These are phyloP conservation scores for Phytophthora uliginosa DNA, from an alignment of 352 stramenopile species.

Conservation along the genomic window DNA sequence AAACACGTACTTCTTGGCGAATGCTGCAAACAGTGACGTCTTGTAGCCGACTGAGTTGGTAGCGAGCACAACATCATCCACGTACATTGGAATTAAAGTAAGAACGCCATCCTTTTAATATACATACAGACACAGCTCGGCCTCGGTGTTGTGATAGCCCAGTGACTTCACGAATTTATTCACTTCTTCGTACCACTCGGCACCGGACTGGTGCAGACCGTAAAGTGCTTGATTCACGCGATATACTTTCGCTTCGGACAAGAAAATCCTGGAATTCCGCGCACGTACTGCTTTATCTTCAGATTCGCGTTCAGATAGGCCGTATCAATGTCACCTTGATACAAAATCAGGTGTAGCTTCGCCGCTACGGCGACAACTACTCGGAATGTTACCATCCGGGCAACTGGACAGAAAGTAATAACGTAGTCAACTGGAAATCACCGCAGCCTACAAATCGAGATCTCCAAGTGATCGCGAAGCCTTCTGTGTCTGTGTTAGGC, in stretches of 20 bases:
- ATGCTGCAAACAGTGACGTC: slow-evolving; percentile 17
- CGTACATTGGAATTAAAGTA: background rate
- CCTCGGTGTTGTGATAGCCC: background rate
- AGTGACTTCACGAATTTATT: slow-evolving; percentile 4
- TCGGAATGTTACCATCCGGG: slow-evolving; percentile 17
- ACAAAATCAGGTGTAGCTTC: slow-evolving; percentile 2
- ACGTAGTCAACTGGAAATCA: no score
- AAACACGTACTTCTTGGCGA: slow-evolving; percentile 26
- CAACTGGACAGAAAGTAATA: slow-evolving; percentile 19
- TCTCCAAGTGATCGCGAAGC: background rate
- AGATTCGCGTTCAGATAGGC: slow-evolving; percentile 20
- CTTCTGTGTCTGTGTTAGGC: slow-evolving; percentile 12
- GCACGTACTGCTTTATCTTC: slow-evolving; percentile 23
- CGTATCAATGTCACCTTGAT: slow-evolving; percentile 25
- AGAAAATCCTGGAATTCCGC: slow-evolving; percentile 12
- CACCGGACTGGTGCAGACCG: slow-evolving; percentile 17
- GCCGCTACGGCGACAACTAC: background rate
- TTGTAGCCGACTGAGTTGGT: slow-evolving; percentile 13
- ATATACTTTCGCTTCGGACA: slow-evolving; percentile 18
- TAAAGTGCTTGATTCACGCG: slow-evolving; percentile 6
- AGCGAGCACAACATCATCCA: background rate
- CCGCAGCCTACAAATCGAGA: slow-evolving; percentile 9
- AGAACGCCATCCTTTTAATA: background rate
- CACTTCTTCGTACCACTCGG: slow-evolving; percentile 23
- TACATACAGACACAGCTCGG: background rate